Evolutionary conservation across 345 rosid genomes (phyloP), one percentile per base, ranked within the genome.

Genomic region (Firmiana major): DNA sequence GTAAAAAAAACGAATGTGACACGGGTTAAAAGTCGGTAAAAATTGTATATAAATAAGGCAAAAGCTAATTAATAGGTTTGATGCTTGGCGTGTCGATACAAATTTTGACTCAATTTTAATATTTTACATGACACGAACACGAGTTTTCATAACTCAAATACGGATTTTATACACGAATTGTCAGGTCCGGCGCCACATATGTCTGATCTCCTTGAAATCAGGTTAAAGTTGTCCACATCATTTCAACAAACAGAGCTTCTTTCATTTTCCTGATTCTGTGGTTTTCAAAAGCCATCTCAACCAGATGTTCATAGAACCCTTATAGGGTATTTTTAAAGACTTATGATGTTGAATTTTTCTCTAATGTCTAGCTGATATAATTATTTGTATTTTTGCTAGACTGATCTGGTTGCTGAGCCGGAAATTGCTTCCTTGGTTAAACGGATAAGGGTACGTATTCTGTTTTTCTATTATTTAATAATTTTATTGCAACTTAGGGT

Each of bases 321-420:
- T 57, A 42, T 11, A 34, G 62, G 58, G 22, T 28, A 1, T 74
- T 67, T 9, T 49, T 10, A 49, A 31, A 31, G 34, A 31, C 15
- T 11, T 49, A 36, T 49, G 11, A 26, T 28, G 9, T 70, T 26
- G 43, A 48, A 70, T 48, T 70, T 31, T 28, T 70, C 55, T 70
- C 42, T 28, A 43, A 51, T 76, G 40, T 11, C 73, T 64, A 31
- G 71, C 80, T 77, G 65, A 83, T 71, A 16, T 78, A 54, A 9
- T 40, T 69, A 8, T 78, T 63, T 58, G 26, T 83, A 68, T 78
- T 79, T 73, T 86, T 74, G 42, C 72, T 76, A 95, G 99, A 92
- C 90, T 64, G 98, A 93, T 86, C 98, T 95, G 81, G 96, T 95
- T 71, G 87, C 90, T 62, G 94, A 90, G 80, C 78, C 87, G 63